Conservation (phyloP, 2,329 filamentous ascomycete genomes). For the Emmonsiellopsis sp. region DNA sequence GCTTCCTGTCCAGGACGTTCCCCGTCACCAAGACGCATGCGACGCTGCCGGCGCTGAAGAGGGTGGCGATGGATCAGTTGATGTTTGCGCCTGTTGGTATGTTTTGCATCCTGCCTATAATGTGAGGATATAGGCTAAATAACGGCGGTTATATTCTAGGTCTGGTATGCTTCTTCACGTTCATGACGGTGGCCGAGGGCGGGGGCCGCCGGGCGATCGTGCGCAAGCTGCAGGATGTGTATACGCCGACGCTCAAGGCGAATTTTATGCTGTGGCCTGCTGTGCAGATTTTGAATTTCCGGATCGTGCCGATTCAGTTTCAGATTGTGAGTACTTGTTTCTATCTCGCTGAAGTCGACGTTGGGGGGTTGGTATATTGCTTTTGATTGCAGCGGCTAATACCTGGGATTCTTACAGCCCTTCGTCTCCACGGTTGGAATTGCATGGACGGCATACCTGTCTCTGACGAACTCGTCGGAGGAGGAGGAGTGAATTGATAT, state of each 20-base stretch:
- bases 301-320: slow-evolving; percentile 87
- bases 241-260: slow-evolving; percentile 84
- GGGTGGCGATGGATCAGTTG: slow-evolving; percentile 85
- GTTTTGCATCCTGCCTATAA: slow-evolving; percentile 13
- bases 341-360: no score
- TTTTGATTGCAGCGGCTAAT: no score
- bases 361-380: no score
- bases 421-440: slow-evolving; percentile 91
- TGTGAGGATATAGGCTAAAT: not conserved
- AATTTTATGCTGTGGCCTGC: slow-evolving; percentile 94
- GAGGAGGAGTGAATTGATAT: slow-evolving; percentile 36
- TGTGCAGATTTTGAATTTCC: slow-evolving; percentile 95
- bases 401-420: slow-evolving; percentile 45
- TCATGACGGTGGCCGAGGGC: slow-evolving; percentile 92
- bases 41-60: slow-evolving; percentile 71
- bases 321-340: slow-evolving; percentile 94
- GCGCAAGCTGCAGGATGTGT: slow-evolving; percentile 87
- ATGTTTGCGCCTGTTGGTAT: slow-evolving; percentile 81
- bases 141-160: slow-evolving; percentile 34
- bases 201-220: slow-evolving; percentile 70
- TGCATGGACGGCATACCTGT: slow-evolving; percentile 89
- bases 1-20: slow-evolving; percentile 70
- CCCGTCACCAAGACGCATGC: slow-evolving; percentile 71
- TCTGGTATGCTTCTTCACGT: slow-evolving; percentile 82
- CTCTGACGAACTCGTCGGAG: slow-evolving; percentile 72